phyloP scores from a whole-genome alignment of 78 protist genomes.

The Cavenderia fasciculata region DNA sequence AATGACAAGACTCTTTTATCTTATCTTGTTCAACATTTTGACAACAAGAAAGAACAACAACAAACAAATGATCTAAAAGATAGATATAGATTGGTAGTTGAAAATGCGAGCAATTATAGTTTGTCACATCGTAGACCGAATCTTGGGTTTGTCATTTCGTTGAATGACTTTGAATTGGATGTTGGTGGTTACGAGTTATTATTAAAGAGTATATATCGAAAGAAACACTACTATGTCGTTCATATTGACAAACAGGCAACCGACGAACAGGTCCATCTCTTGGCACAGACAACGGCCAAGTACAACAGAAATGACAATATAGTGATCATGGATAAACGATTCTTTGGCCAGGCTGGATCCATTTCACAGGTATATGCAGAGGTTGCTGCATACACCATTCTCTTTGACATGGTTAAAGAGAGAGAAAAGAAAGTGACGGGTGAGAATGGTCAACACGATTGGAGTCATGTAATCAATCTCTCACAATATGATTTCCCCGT shows the following conservation, averaged over 20 bases:
- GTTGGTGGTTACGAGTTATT: background rate
- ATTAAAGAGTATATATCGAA: constrained; percentile 9
- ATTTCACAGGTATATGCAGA: constrained; percentile 21
- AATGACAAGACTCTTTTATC: constrained; percentile 9
- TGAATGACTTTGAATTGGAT: constrained; percentile 3
- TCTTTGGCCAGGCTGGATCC: constrained; percentile 5
- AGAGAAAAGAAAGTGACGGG: no score
- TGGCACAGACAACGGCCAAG: no score
- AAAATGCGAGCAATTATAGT: no score
- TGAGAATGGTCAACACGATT: no score
- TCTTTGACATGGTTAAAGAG: constrained; percentile 11
- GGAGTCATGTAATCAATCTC: constrained; percentile 42
- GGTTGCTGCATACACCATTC: background rate
- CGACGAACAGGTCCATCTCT: no score
- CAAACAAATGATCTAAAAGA: no score
- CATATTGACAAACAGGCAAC: no score
- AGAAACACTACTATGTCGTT: constrained; percentile 21
- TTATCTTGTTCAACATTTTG: no score
- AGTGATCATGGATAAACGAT: background rate
- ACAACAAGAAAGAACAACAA: no score
- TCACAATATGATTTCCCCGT: constrained; percentile 26
- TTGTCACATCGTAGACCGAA: background rate
- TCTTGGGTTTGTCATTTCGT: constrained; percentile 2
- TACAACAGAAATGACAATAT: constrained; percentile 4
- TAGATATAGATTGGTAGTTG: no score